Conservation (phyloP, 2,329 filamentous ascomycete species). For the Blastomyces gilchristii region DNA sequence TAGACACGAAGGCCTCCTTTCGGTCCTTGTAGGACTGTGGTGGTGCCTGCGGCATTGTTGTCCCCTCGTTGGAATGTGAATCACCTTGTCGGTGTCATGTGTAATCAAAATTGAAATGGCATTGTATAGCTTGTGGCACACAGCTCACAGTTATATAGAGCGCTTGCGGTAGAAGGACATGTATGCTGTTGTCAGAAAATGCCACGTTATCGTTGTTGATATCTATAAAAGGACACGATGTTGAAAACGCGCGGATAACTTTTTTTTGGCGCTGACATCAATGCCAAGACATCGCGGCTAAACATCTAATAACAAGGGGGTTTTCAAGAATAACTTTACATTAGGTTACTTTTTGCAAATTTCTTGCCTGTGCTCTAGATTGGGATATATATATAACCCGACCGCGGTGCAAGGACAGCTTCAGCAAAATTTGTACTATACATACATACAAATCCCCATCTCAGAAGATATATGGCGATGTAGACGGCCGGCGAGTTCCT, state of each 20-base stretch:
- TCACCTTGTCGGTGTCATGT: constrained; percentile 20
- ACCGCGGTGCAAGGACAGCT: background rate
- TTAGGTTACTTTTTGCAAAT: too few relatives aligned
- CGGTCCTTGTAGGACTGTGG: constrained; percentile 65
- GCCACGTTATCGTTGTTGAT: background rate
- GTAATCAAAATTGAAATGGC: constrained; percentile 9
- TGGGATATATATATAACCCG: background rate
- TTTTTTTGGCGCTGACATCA: background rate
- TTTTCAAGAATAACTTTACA: too few relatives aligned
- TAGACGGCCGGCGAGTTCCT: background rate
- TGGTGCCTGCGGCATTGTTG: constrained; percentile 20
- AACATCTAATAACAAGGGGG: too few relatives aligned
- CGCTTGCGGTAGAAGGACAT: background rate
- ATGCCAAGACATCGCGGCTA: background rate
- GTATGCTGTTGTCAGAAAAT: constrained; percentile 6
- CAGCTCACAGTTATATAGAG: background rate
- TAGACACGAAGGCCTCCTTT: constrained; percentile 94
- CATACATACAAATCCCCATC: too few relatives aligned
- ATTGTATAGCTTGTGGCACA: background rate
- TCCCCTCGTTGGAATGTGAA: background rate
- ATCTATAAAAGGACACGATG: background rate
- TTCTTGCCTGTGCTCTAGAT: too few relatives aligned
- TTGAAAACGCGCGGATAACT: background rate
- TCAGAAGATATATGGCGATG: background rate
- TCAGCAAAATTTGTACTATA: too few relatives aligned